These are phyloP conservation scores for Silene conica DNA, from an alignment of 148 eudicot genomes.

Conservation along the genomic window DNA sequence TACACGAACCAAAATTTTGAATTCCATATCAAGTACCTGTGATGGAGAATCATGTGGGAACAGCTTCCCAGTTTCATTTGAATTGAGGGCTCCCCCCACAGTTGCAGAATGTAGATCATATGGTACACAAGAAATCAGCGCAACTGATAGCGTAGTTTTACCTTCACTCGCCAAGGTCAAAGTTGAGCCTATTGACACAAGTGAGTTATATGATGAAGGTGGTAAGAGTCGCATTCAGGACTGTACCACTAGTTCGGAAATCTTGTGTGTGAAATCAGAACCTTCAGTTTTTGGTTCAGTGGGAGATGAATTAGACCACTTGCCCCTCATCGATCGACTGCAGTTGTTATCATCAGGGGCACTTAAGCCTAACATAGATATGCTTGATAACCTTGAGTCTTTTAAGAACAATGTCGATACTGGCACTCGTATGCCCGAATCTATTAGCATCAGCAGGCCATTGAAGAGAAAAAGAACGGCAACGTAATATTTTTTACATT, in stretches of 20 bases:
- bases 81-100: conserved; percentile 20
- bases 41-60: conserved; percentile 22
- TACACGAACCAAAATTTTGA: conserved; percentile 15
- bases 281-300: conserved; percentile 24
- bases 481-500: conserved; percentile 52
- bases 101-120: conserved; percentile 11
- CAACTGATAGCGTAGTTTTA: conserved; percentile 26
- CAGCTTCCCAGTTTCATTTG: conserved; percentile 13
- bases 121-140: conserved; percentile 22
- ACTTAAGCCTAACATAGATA: conserved; percentile 19
- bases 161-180: conserved; percentile 37
- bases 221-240: conserved; percentile 18
- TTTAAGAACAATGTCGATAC: conserved; percentile 25
- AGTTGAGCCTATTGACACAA: conserved; percentile 41
- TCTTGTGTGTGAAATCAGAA: conserved; percentile 45
- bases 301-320: conserved; percentile 58
- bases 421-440: conserved; percentile 33
- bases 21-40: conserved; percentile 18
- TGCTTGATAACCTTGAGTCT: conserved; percentile 21
- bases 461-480: conserved; percentile 77
- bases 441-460: conserved; percentile 44
- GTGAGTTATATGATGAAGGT: conserved; percentile 14
- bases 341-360: conserved; percentile 44
- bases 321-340: conserved; percentile 65
- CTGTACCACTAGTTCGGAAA: conserved; percentile 22